Evolutionary conservation across 352 stramenopile genomes (phyloP).

Genomic region (Elongisporangium undulatum): DNA sequence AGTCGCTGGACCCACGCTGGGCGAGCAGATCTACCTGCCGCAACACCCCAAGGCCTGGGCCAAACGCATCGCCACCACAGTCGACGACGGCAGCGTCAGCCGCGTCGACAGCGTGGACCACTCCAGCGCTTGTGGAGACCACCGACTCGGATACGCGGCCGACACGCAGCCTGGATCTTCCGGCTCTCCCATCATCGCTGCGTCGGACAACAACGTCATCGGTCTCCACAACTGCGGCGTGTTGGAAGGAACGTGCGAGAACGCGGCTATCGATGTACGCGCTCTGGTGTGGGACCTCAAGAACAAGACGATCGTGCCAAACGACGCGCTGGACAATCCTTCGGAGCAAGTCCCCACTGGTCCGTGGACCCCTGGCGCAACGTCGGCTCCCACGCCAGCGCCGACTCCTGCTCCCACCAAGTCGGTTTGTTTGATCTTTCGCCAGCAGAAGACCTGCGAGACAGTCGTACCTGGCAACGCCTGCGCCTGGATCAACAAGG

Average conservation of each 20-base stretch:
- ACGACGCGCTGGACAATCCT: conserved; percentile 18
- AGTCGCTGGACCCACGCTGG: conserved; percentile 11
- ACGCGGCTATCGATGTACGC: conserved; percentile 2
- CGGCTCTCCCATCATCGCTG: conserved; percentile 33
- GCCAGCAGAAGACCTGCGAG: conserved; percentile 20
- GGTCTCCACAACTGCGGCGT: background rate
- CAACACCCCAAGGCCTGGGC: conserved; percentile 33
- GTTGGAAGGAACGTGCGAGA: background rate
- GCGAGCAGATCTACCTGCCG: conserved; percentile 45
- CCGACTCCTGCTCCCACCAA: conserved; percentile 19
- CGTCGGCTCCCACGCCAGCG: conserved; percentile 18
- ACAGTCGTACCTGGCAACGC: conserved; percentile 19
- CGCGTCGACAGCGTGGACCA: conserved; percentile 13
- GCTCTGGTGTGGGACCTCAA: conserved; percentile 1
- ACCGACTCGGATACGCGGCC: conserved; percentile 33
- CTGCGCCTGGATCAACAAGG: conserved; percentile 16
- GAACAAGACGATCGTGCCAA: conserved; percentile 12
- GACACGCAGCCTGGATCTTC: conserved; percentile 39
- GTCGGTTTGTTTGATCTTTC: conserved; percentile 24
- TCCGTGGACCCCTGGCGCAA: conserved; percentile 16
- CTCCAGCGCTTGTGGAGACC: conserved; percentile 17
- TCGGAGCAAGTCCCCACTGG: conserved; percentile 12
- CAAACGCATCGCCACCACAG: conserved; percentile 24
- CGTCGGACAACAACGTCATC: conserved; percentile 2
- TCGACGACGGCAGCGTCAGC: conserved; percentile 21